Evolutionary conservation across 2,329 filamentous ascomycete genomes (phyloP), one percentile per base, ranked within the genome.

Genomic region (Alternaria alternata): DNA sequence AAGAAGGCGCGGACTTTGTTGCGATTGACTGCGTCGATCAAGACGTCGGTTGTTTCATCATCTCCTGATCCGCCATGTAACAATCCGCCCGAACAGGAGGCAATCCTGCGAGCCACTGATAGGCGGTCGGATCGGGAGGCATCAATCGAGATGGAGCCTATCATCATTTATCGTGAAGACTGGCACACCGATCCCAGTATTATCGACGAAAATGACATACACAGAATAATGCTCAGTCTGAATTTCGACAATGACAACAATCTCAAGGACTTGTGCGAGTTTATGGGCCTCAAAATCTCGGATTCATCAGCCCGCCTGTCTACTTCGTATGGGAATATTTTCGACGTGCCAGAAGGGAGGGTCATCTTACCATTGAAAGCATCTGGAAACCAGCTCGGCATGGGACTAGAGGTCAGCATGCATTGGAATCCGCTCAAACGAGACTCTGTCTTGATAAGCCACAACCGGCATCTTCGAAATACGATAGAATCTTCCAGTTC

Each of bases 301-400:
- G 42, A 46, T 36, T 28, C 49, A 54, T 54, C 54, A 34, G 64
- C 61, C 4, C 61, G 62, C 5, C 28, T 80, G 1, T 62, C 61
- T 39, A 63, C 71, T 8, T 66, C 55, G 7, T 80, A 75, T 71
- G 49, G 54, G 3, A 66, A 74, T 22, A 66, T 81, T 5, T 71
- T 78, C 5, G 51, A 69, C 5, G 65, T 59, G 58, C 73, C 58
- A 41, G 54, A 47, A 18, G 64, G 48, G 4, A 59, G 49, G 14
- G 47, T 55, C 5, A 28, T 63, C 6, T 34, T 69, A 16, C 70
- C 63, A 12, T 28, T 72, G 1, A 53, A 49, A 55, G 51, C 51
- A 26, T 60, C 26, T 41, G 44, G 49, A 12, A 38, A 57, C 18
- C 32, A 54, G 3, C 49, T 80, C 8, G 62, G 64, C 8, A 65